Evolutionary conservation across 2,329 filamentous ascomycete genomes (phyloP).

Genomic region (Bipolaris gigantea): DNA sequence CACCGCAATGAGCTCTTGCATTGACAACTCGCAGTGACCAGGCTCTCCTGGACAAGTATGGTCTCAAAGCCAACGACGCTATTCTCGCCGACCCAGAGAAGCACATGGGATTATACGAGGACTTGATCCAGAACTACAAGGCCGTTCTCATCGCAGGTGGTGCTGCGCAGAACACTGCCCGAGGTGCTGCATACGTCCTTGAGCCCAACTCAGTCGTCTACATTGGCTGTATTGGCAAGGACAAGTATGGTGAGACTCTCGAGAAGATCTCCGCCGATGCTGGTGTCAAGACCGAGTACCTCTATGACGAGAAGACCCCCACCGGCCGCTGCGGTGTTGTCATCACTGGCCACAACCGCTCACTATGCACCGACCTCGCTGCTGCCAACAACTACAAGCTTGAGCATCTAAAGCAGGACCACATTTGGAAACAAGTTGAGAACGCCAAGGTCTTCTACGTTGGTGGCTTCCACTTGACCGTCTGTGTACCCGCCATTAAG

Average conservation of each 20-base stretch:
- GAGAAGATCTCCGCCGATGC: constrained; percentile 82
- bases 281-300: constrained; percentile 92
- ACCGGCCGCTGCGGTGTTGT: constrained; percentile 95
- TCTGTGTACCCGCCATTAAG: constrained; percentile 87
- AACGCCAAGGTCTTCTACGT: constrained; percentile 88
- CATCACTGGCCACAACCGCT: constrained; percentile 95
- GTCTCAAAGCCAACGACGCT: constrained; percentile 92
- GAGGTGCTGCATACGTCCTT: constrained; percentile 93
- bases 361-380: constrained; percentile 90
- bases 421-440: constrained; percentile 91
- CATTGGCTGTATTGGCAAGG: constrained; percentile 89
- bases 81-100: constrained; percentile 87
- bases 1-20: constrained; percentile 17
- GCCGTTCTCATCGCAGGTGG: constrained; percentile 95
- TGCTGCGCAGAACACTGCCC: constrained; percentile 95
- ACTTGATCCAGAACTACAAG: constrained; percentile 87
- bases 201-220: constrained; percentile 87
- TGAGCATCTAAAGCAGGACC: constrained; percentile 85
- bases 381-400: constrained; percentile 97
- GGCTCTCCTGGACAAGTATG: constrained; percentile 87
- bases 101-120: constrained; percentile 88
- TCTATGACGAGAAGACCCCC: constrained; percentile 77
- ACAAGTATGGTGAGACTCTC: constrained; percentile 92
- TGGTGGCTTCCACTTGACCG: constrained; percentile 96
- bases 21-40: constrained; percentile 64